Conservation (phyloP, 164 flowering plant genomes). For the Protea cynaroides region DNA sequence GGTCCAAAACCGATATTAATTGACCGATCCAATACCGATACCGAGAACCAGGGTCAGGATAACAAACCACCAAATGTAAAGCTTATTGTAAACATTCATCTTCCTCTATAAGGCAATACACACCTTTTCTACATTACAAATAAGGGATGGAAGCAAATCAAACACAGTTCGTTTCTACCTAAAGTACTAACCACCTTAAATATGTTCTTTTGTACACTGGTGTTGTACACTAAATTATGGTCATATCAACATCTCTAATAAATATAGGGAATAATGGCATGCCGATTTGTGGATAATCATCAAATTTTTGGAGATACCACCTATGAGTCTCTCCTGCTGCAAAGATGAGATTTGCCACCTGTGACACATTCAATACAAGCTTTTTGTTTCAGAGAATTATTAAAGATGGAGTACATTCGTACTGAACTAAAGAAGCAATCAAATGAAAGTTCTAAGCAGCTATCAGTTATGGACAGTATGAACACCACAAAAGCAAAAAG, state of each 20-base stretch:
- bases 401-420: background rate
- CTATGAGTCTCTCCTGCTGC: conserved; percentile 82
- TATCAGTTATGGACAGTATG: background rate
- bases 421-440: background rate
- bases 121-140: no score
- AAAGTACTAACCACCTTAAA: no score
- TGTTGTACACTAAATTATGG: no score
- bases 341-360: conserved; percentile 68
- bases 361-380: conserved; percentile 14
- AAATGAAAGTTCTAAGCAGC: background rate
- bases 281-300: conserved; percentile 60
- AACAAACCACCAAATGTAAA: no score
- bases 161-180: no score
- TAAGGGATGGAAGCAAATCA: no score
- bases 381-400: background rate
- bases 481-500: conserved; percentile 75
- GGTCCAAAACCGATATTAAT: no score
- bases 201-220: no score
- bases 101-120: no score
- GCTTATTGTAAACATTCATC: no score
- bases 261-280: conserved; percentile 62
- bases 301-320: conserved; percentile 76
- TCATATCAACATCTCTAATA: conserved; percentile 23
- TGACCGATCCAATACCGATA: no score
- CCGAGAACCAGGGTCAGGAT: no score